A percentile compares a stretch with the other conserved stretches of the same genome.
Evolutionary conservation across 805 yeast species (phyloP).

Genomic region (Jamesozyma gamospora): DNA sequence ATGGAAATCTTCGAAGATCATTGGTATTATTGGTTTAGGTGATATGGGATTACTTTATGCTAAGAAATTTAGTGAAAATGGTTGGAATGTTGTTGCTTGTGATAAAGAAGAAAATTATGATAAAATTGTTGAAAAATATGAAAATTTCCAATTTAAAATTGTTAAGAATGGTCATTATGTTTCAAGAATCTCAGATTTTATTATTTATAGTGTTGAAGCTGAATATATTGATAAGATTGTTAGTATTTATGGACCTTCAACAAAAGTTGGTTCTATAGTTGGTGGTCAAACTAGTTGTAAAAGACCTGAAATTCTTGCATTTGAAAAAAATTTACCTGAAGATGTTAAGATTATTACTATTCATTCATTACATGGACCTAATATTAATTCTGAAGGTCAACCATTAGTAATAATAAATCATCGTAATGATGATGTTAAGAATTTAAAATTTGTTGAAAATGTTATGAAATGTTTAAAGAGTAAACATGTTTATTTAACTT

Average conservation of each 20-base stretch:
- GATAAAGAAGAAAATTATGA: conserved; percentile 63
- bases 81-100: conserved; percentile 85
- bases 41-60: conserved; percentile 96
- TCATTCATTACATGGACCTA: conserved; percentile 93
- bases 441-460: conserved; percentile 49
- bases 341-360: conserved; percentile 80
- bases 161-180: conserved; percentile 76
- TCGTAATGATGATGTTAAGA: conserved; percentile 36
- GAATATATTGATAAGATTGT: conserved; percentile 71
- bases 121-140: conserved; percentile 33
- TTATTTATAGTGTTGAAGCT: conserved; percentile 89
- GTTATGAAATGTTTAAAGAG: conserved; percentile 68
- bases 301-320: conserved; percentile 78
- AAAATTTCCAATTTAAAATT: conserved; percentile 41
- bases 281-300: conserved; percentile 99
- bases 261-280: conserved; percentile 79
- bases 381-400: conserved; percentile 79
- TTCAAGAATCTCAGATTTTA: conserved; percentile 69
- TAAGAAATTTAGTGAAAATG: conserved; percentile 60
- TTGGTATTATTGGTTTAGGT: conserved; percentile 93
- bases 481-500: conserved; percentile 63
- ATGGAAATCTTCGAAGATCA: conserved; percentile 40
- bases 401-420: conserved; percentile 83
- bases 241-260: conserved; percentile 68
- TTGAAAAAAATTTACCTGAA: conserved; percentile 60